Conservation (phyloP, 2,329 filamentous ascomycete genomes). For the Myrmaecium sp. region DNA sequence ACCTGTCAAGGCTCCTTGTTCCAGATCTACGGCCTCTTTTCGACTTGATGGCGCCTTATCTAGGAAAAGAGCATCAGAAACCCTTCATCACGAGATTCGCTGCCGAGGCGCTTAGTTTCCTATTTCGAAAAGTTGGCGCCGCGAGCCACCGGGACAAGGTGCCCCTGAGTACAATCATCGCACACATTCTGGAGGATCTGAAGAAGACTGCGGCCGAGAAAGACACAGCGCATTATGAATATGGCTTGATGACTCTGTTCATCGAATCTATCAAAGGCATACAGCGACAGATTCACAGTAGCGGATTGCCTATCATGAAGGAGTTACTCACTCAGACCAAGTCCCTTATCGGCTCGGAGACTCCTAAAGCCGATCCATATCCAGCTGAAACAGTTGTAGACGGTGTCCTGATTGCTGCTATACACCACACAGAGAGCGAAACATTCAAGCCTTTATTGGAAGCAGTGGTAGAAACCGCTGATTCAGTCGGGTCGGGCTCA, state of each 20-base stretch:
- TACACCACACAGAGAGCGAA: slow-evolving; percentile 63
- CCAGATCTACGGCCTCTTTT: slow-evolving; percentile 74
- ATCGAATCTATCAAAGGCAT: slow-evolving; percentile 59
- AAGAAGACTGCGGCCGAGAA: slow-evolving; percentile 34
- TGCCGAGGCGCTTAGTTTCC: slow-evolving; percentile 85
- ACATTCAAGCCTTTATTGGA: slow-evolving; percentile 55
- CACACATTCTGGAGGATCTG: slow-evolving; percentile 56
- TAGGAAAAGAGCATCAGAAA: slow-evolving; percentile 70
- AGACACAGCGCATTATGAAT: slow-evolving; percentile 54
- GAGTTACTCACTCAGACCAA: slow-evolving; percentile 27
- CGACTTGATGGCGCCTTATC: slow-evolving; percentile 63
- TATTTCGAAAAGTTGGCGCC: slow-evolving; percentile 74
- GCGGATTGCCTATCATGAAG: slow-evolving; percentile 34
- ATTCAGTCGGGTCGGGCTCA: slow-evolving; percentile 22
- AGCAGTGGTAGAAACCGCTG: slow-evolving; percentile 31
- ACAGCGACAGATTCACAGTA: slow-evolving; percentile 40
- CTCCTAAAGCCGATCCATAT: slow-evolving; percentile 24
- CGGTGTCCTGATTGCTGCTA: slow-evolving; percentile 62
- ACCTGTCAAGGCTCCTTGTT: slow-evolving; percentile 72
- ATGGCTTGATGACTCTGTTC: slow-evolving; percentile 84
- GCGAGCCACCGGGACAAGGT: slow-evolving; percentile 55
- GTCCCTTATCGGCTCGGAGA: slow-evolving; percentile 7
- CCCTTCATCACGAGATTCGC: slow-evolving; percentile 81
- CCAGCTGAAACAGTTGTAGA: slow-evolving; percentile 45
- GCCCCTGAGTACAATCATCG: slow-evolving; percentile 53